These are phyloP conservation scores for Lasiodiplodia theobromae DNA, from an alignment of 2,329 filamentous ascomycete genomes.

Conservation along the genomic window DNA sequence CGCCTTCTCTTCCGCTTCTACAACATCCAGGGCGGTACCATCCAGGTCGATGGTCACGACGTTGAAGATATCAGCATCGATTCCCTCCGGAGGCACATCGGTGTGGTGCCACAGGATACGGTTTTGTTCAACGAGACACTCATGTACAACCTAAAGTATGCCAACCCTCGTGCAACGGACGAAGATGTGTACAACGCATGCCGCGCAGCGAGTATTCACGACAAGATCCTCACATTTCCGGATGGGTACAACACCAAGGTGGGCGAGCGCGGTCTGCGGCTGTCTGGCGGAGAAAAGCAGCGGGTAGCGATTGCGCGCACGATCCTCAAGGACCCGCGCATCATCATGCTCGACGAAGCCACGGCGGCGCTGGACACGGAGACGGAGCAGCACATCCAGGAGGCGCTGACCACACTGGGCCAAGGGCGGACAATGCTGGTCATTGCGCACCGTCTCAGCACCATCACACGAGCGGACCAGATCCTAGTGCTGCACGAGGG, in stretches of 20 bases:
- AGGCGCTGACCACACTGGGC: conserved; percentile 80
- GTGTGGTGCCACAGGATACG: conserved; percentile 96
- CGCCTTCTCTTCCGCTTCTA: conserved; percentile 97
- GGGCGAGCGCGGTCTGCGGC: conserved; percentile 83
- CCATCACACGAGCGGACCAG: conserved; percentile 63
- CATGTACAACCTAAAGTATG: conserved; percentile 94
- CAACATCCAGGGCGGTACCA: conserved; percentile 79
- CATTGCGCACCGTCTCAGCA: conserved; percentile 77
- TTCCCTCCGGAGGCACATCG: conserved; percentile 88
- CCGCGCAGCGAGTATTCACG: conserved; percentile 86
- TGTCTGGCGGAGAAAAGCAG: conserved; percentile 93
- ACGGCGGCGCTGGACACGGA: conserved; percentile 91
- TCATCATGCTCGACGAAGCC: conserved; percentile 92
- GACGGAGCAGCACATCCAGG: conserved; percentile 92
- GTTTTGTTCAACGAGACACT: conserved; percentile 92
- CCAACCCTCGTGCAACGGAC: conserved; percentile 79
- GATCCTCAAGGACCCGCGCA: conserved; percentile 87
- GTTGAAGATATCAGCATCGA: conserved; percentile 90
- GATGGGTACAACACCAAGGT: conserved; percentile 90
- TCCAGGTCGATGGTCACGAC: conserved; percentile 83
- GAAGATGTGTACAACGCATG: conserved; percentile 85
- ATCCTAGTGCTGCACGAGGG: conserved; percentile 64
- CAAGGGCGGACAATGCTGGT: conserved; percentile 90
- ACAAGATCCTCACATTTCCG: conserved; percentile 87
- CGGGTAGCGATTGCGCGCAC: conserved; percentile 92